Percentiles rank a stretch among this genome's conserved stretches.
phyloP scores from a whole-genome alignment of 495 filamentous ascomycete species.

The Pseudomonodictys pantanalensis region DNA sequence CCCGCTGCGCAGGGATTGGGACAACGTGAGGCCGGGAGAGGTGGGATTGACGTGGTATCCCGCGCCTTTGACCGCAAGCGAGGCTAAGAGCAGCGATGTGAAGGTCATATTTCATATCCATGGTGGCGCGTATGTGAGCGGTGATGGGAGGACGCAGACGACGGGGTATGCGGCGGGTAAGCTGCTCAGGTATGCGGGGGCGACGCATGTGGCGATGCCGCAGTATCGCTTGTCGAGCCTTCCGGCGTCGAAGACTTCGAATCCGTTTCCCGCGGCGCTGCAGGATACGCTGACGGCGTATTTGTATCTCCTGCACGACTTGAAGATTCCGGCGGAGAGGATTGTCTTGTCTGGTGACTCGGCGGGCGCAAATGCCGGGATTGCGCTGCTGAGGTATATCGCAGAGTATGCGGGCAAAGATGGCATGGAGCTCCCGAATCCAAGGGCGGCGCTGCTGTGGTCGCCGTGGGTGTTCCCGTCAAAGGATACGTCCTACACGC shows the following conservation, averaged over 20 bases:
- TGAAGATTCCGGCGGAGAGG: slow-evolving; percentile 25
- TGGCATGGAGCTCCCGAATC: slow-evolving; percentile 12
- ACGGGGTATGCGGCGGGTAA: slow-evolving; percentile 40
- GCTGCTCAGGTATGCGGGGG: slow-evolving; percentile 23
- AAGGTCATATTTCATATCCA: slow-evolving; percentile 52
- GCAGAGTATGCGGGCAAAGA: slow-evolving; percentile 27
- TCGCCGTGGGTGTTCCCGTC: slow-evolving; percentile 43
- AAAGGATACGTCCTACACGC: slow-evolving; percentile 22
- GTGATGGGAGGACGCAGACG: slow-evolving; percentile 42
- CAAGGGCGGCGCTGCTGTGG: slow-evolving; percentile 36
- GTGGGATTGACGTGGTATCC: slow-evolving; percentile 45
- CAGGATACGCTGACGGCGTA: slow-evolving; percentile 36
- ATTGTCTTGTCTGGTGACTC: slow-evolving; percentile 37
- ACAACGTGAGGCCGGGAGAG: slow-evolving; percentile 37
- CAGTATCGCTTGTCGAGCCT: slow-evolving; percentile 36
- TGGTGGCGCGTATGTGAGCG: slow-evolving; percentile 50
- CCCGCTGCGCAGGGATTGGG: slow-evolving; percentile 29
- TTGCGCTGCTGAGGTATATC: slow-evolving; percentile 35
- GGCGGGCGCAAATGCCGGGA: slow-evolving; percentile 34
- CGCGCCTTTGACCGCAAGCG: neutral
- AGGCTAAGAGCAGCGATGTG: neutral
- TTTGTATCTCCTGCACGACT: slow-evolving; percentile 29
- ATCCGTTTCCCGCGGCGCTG: slow-evolving; percentile 37
- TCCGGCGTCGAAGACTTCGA: slow-evolving; percentile 20
- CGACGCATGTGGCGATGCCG: slow-evolving; percentile 32